Evolutionary conservation across 2,329 filamentous ascomycete genomes (phyloP).

Genomic region (Metarhizium robertsii): DNA sequence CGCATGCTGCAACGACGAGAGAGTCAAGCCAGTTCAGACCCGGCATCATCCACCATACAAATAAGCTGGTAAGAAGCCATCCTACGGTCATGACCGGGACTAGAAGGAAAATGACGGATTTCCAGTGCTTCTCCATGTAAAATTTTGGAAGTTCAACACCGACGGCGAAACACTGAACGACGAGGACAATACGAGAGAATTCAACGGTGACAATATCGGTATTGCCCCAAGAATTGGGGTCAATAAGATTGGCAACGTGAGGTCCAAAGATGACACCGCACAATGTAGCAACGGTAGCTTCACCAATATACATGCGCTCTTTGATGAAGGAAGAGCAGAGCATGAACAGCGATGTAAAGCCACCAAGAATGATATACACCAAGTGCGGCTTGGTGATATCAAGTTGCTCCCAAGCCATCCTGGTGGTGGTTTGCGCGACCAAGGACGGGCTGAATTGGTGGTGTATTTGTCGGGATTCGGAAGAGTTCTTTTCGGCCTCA

Average conservation of each 20-base stretch:
- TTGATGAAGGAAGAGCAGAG: slow-evolving; percentile 96
- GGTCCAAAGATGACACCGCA: slow-evolving; percentile 86
- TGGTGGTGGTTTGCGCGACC: slow-evolving; percentile 4
- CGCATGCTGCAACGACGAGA: slow-evolving; percentile 79
- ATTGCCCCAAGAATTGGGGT: slow-evolving; percentile 69
- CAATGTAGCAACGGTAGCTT: slow-evolving; percentile 87
- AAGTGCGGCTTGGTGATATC: slow-evolving; percentile 89
- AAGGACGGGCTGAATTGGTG: neutral
- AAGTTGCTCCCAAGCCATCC: slow-evolving; percentile 72
- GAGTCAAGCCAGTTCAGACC: slow-evolving; percentile 82
- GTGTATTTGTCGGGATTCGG: neutral
- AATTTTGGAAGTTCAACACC: slow-evolving; percentile 83
- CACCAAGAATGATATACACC: slow-evolving; percentile 97
- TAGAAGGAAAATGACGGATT: slow-evolving; percentile 77
- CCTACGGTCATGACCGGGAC: slow-evolving; percentile 96
- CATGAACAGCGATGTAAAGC: slow-evolving; percentile 98
- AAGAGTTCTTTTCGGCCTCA: neutral
- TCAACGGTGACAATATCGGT: slow-evolving; percentile 81
- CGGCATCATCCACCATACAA: slow-evolving; percentile 85
- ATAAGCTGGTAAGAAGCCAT: slow-evolving; percentile 85
- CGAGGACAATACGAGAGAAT: slow-evolving; percentile 80
- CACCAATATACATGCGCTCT: slow-evolving; percentile 96
- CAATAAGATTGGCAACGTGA: slow-evolving; percentile 70
- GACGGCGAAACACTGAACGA: slow-evolving; percentile 87
- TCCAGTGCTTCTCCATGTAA: slow-evolving; percentile 99